These are phyloP conservation scores for Coelastrella sp. DNA, from an alignment of 139 green algal genomes.

Conservation along the genomic window DNA sequence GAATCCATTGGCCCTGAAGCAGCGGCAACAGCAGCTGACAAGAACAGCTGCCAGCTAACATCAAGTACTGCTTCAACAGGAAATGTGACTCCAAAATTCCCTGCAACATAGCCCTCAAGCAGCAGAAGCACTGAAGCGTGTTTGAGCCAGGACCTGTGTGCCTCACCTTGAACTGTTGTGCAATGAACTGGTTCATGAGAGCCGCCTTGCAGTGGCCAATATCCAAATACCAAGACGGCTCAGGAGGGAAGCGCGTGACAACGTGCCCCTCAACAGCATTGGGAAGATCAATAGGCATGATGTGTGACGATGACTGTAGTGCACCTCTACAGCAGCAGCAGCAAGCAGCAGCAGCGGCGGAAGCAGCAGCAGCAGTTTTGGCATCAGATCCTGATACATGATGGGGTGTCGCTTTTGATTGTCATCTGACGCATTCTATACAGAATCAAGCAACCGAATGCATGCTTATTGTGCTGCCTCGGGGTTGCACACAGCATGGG, in stretches of 20 bases:
- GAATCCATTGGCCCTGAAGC: constrained; percentile 56
- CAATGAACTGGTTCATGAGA: constrained; percentile 94
- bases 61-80: no score
- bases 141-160: no score
- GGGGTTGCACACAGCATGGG: no score
- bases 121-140: not conserved
- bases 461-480: no score
- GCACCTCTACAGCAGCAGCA: constrained; percentile 33
- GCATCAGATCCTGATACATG: not conserved
- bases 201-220: constrained; percentile 96
- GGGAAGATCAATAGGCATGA: constrained; percentile 68
- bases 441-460: no score
- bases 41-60: not conserved
- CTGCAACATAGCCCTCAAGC: not conserved
- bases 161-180: constrained; percentile 61
- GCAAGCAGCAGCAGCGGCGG: constrained; percentile 38
- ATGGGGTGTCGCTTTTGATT: no score
- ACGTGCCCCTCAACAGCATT: constrained; percentile 80
- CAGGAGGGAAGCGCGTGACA: constrained; percentile 97
- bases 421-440: no score
- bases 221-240: constrained; percentile 93
- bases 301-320: not conserved
- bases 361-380: not conserved
- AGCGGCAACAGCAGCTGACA: constrained; percentile 19
- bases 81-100: no score